Conservation (phyloP, 2,329 filamentous ascomycete species). For the Aspergillus persii region DNA sequence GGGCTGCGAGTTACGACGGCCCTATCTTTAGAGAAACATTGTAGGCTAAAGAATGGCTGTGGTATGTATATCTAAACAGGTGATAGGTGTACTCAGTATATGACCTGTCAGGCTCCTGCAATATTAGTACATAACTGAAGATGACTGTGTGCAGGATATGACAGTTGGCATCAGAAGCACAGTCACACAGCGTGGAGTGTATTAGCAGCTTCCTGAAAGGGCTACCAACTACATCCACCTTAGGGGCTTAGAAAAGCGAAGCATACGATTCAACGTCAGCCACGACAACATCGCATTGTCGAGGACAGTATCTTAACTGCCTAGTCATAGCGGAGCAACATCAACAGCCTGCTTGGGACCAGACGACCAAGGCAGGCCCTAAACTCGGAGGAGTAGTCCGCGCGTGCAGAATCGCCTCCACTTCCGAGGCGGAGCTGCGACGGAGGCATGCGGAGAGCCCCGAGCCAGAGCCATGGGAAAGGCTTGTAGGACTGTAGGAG, state of each 20-base stretch:
- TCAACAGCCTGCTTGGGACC: too few relatives aligned
- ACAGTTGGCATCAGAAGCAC: not conserved
- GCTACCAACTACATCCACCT: not conserved
- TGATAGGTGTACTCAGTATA: not conserved
- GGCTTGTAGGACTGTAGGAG: not conserved
- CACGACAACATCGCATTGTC: not conserved
- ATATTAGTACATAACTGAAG: not conserved
- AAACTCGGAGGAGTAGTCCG: not conserved
- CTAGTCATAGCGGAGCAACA: not conserved
- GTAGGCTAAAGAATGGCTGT: not conserved
- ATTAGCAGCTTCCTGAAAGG: too few relatives aligned
- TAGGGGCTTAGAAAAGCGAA: not conserved
- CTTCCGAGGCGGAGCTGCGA: slow-evolving; percentile 11
- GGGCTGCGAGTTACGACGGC: not conserved
- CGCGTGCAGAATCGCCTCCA: slow-evolving; percentile 7
- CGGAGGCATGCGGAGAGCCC: slow-evolving; percentile 4
- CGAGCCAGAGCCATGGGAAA: slow-evolving; percentile 1
- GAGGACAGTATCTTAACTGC: not conserved
- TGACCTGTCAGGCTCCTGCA: not conserved
- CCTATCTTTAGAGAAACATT: not conserved
- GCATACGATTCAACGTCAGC: not conserved
- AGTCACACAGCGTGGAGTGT: not conserved
- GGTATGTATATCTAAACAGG: not conserved
- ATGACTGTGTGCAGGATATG: not conserved
- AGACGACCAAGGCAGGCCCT: not conserved